These are phyloP conservation scores for Suillus hirtellus DNA, from an alignment of 768 basidiomycete genomes.

Conservation along the genomic window DNA sequence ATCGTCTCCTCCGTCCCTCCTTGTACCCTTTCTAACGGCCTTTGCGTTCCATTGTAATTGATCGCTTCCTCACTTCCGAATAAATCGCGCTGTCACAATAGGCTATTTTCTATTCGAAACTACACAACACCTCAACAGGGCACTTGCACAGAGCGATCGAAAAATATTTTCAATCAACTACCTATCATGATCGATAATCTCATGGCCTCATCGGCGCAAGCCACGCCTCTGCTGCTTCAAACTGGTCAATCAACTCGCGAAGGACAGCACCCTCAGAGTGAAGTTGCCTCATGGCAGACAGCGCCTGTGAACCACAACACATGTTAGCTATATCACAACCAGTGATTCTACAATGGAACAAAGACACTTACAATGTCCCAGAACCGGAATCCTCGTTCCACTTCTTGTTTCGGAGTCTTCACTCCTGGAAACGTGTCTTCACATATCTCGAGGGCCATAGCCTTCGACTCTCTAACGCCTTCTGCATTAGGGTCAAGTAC, in stretches of 20 bases:
- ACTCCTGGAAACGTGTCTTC: slow-evolving; percentile 95
- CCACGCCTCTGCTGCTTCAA: slow-evolving; percentile 95
- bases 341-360: slow-evolving; percentile 15
- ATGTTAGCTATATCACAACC: slow-evolving; percentile 27
- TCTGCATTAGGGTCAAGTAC: slow-evolving; percentile 77
- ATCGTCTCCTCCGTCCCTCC: slow-evolving; percentile 20
- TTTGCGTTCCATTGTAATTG: slow-evolving; percentile 4
- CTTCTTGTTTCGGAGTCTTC: slow-evolving; percentile 82
- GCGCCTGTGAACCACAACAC: slow-evolving; percentile 49
- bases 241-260: slow-evolving; percentile 90
- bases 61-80: slow-evolving; percentile 13
- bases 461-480: slow-evolving; percentile 80
- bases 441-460: slow-evolving; percentile 85
- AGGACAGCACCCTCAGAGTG: slow-evolving; percentile 80
- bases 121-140: too few relatives aligned
- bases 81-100: slow-evolving; percentile 8
- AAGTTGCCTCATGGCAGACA: slow-evolving; percentile 88
- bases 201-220: slow-evolving; percentile 87
- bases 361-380: slow-evolving; percentile 87
- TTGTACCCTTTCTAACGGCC: slow-evolving; percentile 13
- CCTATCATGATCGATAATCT: slow-evolving; percentile 24
- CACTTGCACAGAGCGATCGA: neutral
- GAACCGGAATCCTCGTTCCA: slow-evolving; percentile 96
- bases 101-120: slow-evolving; percentile 5
- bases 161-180: slow-evolving; percentile 10